Evolutionary conservation across 108 stramenopile genomes (phyloP), one percentile per base, ranked within the genome.

Genomic region (Parietichytrium sp.): DNA sequence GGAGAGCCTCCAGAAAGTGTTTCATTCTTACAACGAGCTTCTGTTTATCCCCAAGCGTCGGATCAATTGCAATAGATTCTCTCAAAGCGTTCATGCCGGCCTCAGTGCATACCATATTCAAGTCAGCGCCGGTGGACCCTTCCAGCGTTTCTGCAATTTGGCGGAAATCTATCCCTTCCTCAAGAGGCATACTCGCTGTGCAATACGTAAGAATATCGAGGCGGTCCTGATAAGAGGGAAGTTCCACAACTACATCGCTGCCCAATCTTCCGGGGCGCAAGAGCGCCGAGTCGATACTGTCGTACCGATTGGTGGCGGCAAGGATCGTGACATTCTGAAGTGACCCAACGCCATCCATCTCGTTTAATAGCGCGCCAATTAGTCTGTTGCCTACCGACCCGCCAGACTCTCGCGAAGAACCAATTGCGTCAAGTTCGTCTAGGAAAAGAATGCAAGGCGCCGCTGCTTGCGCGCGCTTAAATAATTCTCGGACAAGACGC

Each of bases 371-470:
- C 87, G 98, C 97, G 90, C 97, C 98, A 88, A 99, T 96, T 42
- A 98, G 96, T 83, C 97, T 94, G 87, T 99, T 97, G 54, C 49
- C n/a, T 4, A 95, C 94, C 0, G 96, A 94, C 13, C 89, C 86
- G 15, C 98, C 98, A 10, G 61, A 33, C 38, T 72, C 61, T 82
- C 98, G 93, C 16, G 96, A 92, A 80, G 94, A 91, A 20, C 97
- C 99, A 82, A 98, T 98, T 49, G 97, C 97, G 88, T 98, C 99
- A 92, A 99, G 94, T 90, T 99, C 98, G 84, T 99, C 99, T 83
- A 99, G 98, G 90, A 99, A 97, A 26, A 99, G 90, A 80, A 99
- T 99, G 89, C 98, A 98, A 3, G 99, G 98, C 61, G 95, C 95
- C 3, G 98, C 97, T 29, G 96, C 94, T 54, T 97, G 95, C 3